Evolutionary conservation across 2,329 filamentous ascomycete genomes (phyloP), one percentile per base, ranked within the genome.

Genomic region (Trichoderma cornu-damae): DNA sequence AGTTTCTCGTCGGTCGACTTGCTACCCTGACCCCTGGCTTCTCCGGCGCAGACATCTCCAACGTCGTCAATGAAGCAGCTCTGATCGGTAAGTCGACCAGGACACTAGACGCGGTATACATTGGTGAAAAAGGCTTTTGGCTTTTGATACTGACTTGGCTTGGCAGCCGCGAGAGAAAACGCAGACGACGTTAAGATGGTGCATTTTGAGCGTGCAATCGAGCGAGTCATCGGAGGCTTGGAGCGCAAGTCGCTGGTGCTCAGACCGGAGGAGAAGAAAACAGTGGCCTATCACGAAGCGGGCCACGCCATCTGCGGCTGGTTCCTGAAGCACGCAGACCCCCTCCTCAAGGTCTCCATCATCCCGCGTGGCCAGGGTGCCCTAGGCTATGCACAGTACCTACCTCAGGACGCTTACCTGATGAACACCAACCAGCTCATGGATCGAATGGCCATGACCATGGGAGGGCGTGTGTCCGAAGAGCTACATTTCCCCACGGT

Each of bases 381-480:
- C 24, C 80, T 99, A 14, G 94, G 94, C 7, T 99, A 99, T 70
- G 94, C 94, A 1, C 94, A 99, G 73, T 97, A 97, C 71, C 82
- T 99, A n/a, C 94, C 94, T 1, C 81, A 87, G 20, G 94, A 99
- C 69, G 90, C 90, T 7, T 97, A 97, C 72, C 82, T 99, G 62
- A 94, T 99, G 92, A 96, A 88, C 68, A 87, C 90, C 62, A 87
- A 92, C 70, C 94, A 99, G 75, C 80, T 99, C 40, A 96, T 97
- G 90, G 94, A 99, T 72, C 91, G 94, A 65, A 99, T 99, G 94
- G 94, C 94, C 62, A 99, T 99, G 94, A 96, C 93, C 2, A 86
- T 99, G 56, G 94, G 92, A 65, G 94, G 94, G 1, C 90, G 94
- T 63, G 89, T 99, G 22, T 94, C 88, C 18, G 94, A 99, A 75